A percentile compares a stretch with the other conserved stretches of the same genome.
These are phyloP conservation scores for Adansonia digitata DNA, from an alignment of 345 rosid genomes.

Conservation along the genomic window DNA sequence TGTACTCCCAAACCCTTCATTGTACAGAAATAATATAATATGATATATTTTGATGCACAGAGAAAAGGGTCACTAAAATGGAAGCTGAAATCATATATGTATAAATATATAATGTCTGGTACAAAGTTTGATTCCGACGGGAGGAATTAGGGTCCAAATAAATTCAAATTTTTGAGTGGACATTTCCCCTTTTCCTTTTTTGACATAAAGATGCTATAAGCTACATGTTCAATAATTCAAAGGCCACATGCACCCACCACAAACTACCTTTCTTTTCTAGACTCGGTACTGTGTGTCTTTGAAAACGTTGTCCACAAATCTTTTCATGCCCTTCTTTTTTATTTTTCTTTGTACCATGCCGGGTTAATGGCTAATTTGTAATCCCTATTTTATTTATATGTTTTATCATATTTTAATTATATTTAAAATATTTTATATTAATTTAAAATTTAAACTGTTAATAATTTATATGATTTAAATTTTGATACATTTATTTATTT, in stretches of 20 bases:
- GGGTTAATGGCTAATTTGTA: too few relatives aligned
- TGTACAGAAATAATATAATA: too few relatives aligned
- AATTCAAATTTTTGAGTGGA: neutral
- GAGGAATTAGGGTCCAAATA: neutral
- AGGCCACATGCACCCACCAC: neutral
- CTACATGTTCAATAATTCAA: neutral
- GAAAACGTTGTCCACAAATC: conserved; percentile 6
- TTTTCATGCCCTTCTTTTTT: neutral
- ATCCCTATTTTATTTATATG: too few relatives aligned
- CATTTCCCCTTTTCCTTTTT: neutral
- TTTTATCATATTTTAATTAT: too few relatives aligned
- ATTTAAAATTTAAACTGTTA: too few relatives aligned
- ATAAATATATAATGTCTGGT: neutral
- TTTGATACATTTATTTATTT: too few relatives aligned
- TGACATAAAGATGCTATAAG: conserved; percentile 11
- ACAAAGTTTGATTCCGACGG: neutral
- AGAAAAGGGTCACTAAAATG: neutral
- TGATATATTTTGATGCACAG: neutral
- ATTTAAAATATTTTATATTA: too few relatives aligned
- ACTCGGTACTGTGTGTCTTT: neutral
- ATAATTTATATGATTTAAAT: too few relatives aligned
- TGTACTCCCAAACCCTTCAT: too few relatives aligned
- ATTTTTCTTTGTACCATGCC: neutral
- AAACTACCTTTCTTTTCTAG: neutral
- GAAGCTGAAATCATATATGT: neutral